Base-by-base conservation (phyloP, 805 yeast genomes). In the Myxozyma kluyveri region DNA sequence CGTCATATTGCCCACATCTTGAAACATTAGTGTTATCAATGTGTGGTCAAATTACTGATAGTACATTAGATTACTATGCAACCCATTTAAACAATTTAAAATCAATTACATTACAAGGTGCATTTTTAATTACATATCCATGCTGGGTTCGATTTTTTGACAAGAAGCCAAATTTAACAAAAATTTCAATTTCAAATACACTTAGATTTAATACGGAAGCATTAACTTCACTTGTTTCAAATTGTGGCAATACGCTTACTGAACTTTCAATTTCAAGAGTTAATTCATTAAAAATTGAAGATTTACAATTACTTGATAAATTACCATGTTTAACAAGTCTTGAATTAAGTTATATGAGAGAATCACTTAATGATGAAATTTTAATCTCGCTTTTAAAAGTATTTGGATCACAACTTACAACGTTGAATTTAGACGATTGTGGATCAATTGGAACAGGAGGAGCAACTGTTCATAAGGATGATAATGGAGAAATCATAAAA, bases 31-130 rank as follows among this genome's bases (percentile, higher is more conserved):
- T 83, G 0, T 71, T 93, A 41, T 81, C 82, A 52, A 91, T 90
- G 97, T 91, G 98, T 72, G 99, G 99, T 3, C 90, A 86, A 61
- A 70, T 93, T 37, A 88, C 85, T 61, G 86, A 86, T 65, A 89
- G 84, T 57, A 84, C 85, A 51, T 66, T 93, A 52, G 65, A 72
- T 17, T 85, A 88, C 64, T 80, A 78, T 54, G 76, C 79, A 3
- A 71, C 79, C 7, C 83, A 86, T 56, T 71, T 91, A 38, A 69
- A 70, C 0, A 68, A 77, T 27, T 71, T 93, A 42, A 72, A 67
- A 14, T 73, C 78, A 12, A 50, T 91, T 5, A 71, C 77, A n/a
- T 69, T 93, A 33, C 90, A 91, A 67, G 99, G 99, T 0, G 88
- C 97, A 0, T 93, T 93, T 65, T 70, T 93, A 59, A 83, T 93